These are phyloP conservation scores for Ustilago sp. DNA, from an alignment of 1,284 basidiomycete species.

Conservation along the genomic window DNA sequence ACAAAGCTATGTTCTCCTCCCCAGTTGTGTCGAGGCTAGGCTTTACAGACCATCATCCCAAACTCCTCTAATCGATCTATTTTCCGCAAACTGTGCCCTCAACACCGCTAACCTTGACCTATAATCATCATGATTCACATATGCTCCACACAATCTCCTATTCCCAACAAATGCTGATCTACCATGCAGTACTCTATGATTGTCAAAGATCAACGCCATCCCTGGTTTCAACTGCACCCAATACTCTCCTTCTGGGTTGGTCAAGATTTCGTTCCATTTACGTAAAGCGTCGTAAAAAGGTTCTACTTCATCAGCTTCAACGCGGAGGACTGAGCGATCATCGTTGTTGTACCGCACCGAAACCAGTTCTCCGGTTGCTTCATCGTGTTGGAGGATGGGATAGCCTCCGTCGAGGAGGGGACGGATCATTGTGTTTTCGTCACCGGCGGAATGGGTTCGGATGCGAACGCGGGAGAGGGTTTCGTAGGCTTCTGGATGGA, in stretches of 20 bases:
- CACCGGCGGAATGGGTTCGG: conserved; percentile 82
- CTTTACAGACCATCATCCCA: conserved; percentile 62
- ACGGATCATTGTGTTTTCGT: conserved; percentile 59
- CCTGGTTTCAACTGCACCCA: conserved; percentile 90
- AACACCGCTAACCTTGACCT: conserved; percentile 55
- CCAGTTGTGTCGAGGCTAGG: neutral
- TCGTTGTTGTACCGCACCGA: conserved; percentile 96
- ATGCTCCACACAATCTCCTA: conserved; percentile 93
- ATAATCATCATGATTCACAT: conserved; percentile 71
- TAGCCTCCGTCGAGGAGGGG: conserved; percentile 57
- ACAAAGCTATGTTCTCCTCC: too few relatives aligned
- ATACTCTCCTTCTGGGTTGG: conserved; percentile 84
- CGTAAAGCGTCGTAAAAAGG: conserved; percentile 84
- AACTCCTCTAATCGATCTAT: conserved; percentile 33
- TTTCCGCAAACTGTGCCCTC: conserved; percentile 32
- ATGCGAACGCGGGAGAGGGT: conserved; percentile 79
- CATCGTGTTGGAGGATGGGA: conserved; percentile 71
- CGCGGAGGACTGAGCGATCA: conserved; percentile 74
- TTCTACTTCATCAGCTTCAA: conserved; percentile 44
- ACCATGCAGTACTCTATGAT: conserved; percentile 93
- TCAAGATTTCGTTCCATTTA: conserved; percentile 79
- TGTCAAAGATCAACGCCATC: conserved; percentile 87
- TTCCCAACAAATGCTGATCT: conserved; percentile 87
- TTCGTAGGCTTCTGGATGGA: conserved; percentile 80
- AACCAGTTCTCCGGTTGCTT: conserved; percentile 75